Evolutionary conservation across 441 rosid species (phyloP).

Genomic region (Euphorbia celastroides): DNA sequence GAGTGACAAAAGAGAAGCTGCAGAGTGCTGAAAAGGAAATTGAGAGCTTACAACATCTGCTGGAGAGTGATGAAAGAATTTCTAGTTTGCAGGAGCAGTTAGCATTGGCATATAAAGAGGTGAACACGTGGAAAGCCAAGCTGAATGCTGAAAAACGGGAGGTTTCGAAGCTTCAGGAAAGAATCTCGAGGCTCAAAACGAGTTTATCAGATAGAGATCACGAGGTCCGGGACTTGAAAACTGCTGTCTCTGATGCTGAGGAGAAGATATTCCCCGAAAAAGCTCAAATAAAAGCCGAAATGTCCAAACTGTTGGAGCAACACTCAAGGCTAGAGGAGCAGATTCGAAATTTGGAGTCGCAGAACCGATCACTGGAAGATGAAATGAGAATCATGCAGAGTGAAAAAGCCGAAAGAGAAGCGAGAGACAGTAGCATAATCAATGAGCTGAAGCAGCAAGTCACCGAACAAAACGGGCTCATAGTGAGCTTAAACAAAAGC

Average conservation of each 20-base stretch:
- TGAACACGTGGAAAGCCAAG: slow-evolving; percentile 39
- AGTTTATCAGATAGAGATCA: slow-evolving; percentile 74
- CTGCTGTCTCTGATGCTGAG: slow-evolving; percentile 82
- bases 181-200: slow-evolving; percentile 52
- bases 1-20: slow-evolving; percentile 45
- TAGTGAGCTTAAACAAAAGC: slow-evolving; percentile 30
- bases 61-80: slow-evolving; percentile 40
- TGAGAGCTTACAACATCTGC: slow-evolving; percentile 33
- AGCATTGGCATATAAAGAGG: slow-evolving; percentile 45
- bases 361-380: slow-evolving; percentile 61
- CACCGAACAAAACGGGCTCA: slow-evolving; percentile 25
- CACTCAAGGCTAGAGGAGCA: slow-evolving; percentile 36
- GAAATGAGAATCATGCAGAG: slow-evolving; percentile 46
- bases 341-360: slow-evolving; percentile 64
- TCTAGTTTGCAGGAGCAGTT: slow-evolving; percentile 46
- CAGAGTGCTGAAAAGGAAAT: slow-evolving; percentile 45
- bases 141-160: slow-evolving; percentile 51
- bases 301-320: slow-evolving; percentile 52
- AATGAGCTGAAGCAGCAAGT: slow-evolving; percentile 34
- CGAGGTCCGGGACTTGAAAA: slow-evolving; percentile 56
- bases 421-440: slow-evolving; percentile 33
- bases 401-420: slow-evolving; percentile 47
- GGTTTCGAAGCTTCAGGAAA: slow-evolving; percentile 66
- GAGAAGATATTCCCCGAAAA: slow-evolving; percentile 79
- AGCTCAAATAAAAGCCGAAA: slow-evolving; percentile 60